phyloP scores from a whole-genome alignment of 805 yeast genomes.

The Isabelozyma heimii region DNA sequence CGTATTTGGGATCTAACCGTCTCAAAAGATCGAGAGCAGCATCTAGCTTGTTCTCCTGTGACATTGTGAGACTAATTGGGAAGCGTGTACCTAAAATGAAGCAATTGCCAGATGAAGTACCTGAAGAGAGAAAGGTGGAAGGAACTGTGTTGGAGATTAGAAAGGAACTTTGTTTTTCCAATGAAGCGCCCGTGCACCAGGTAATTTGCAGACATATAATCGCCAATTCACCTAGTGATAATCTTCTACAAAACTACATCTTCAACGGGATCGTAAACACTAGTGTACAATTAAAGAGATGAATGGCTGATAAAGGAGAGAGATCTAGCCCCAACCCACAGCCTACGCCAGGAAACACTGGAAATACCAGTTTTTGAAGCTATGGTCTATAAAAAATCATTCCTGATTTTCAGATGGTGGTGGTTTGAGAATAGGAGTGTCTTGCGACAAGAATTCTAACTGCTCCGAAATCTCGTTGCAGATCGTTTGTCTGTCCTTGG shows the following conservation, averaged over 20 bases:
- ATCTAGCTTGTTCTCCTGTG: slow-evolving; percentile 35
- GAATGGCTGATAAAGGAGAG: too few species aligned
- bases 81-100: not conserved
- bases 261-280: too few species aligned
- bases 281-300: too few species aligned
- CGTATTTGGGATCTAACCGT: slow-evolving; percentile 38
- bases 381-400: too few species aligned
- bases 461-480: slow-evolving; percentile 24
- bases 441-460: slow-evolving; percentile 14
- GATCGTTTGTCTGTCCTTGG: slow-evolving; percentile 18
- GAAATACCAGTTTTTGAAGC: too few species aligned
- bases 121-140: not conserved
- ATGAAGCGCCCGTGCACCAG: not conserved
- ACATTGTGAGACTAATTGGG: slow-evolving; percentile 9
- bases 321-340: too few species aligned
- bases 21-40: slow-evolving; percentile 40
- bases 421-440: not conserved
- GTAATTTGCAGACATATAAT: not conserved
- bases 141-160: not conserved
- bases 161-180: not conserved
- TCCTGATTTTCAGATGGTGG: too few species aligned
- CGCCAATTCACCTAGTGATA: too few species aligned
- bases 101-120: not conserved
- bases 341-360: too few species aligned
- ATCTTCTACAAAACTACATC: too few species aligned